phyloP scores from a whole-genome alignment of 1,284 basidiomycete genomes.

The Puccinia hordei region DNA sequence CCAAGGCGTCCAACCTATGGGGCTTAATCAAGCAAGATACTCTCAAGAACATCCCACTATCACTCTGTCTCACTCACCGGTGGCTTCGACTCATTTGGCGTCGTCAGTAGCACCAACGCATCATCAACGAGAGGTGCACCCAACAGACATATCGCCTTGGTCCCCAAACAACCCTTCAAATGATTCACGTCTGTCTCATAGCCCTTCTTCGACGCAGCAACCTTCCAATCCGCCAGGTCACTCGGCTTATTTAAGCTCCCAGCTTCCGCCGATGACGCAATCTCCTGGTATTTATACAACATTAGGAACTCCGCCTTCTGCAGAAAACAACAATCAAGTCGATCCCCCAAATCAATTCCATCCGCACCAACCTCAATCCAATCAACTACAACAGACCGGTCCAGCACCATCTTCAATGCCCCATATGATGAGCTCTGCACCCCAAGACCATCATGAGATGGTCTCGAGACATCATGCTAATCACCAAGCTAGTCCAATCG shows the following conservation, averaged over 20 bases:
- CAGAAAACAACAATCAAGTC: too few species aligned
- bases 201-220: background rate
- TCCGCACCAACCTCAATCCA: background rate
- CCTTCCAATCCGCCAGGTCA: background rate
- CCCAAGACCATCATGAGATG: too few species aligned
- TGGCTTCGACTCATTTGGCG: background rate
- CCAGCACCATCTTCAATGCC: conserved; percentile 1
- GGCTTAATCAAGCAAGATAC: background rate
- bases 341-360: background rate
- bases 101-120: background rate
- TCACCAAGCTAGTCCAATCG: too few species aligned
- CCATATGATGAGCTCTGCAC: conserved; percentile 12
- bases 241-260: background rate
- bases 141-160: background rate
- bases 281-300: background rate
- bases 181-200: background rate
- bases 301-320: too few species aligned
- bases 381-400: conserved; percentile 10
- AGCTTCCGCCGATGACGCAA: background rate
- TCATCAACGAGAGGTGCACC: background rate
- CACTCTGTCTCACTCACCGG: background rate
- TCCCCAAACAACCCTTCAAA: background rate
- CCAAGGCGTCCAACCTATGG: background rate
- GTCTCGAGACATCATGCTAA: too few species aligned
- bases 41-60: background rate